phyloP scores from a whole-genome alignment of 352 stramenopile species.

The Globisporangium polare region DNA sequence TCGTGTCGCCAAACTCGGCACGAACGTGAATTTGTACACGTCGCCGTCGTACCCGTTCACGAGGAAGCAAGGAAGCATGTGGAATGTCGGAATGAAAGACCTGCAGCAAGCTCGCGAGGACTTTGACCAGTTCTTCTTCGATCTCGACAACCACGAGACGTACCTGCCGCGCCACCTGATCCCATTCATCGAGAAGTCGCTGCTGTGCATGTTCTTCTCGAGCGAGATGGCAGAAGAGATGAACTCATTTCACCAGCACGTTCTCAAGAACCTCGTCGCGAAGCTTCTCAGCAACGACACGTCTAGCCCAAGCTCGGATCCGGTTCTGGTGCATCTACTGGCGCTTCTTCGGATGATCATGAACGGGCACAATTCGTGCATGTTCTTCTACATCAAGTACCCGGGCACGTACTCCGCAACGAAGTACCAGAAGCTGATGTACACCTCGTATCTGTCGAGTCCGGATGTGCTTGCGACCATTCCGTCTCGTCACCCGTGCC shows the following conservation, averaged over 20 bases:
- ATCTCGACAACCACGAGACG: constrained; percentile 34
- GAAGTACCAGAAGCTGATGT: constrained; percentile 68
- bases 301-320: constrained; percentile 3
- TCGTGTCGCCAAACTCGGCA: constrained; percentile 64
- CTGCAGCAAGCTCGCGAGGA: constrained; percentile 56
- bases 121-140: constrained; percentile 75
- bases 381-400: constrained; percentile 87
- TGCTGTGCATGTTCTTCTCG: constrained; percentile 63
- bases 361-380: constrained; percentile 69
- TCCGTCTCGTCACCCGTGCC: constrained; percentile 61
- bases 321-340: constrained; percentile 42
- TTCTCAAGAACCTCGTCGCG: constrained; percentile 72
- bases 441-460: constrained; percentile 68
- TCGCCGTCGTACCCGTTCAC: constrained; percentile 78
- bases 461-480: constrained; percentile 50
- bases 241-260: constrained; percentile 74
- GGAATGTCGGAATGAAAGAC: constrained; percentile 62
- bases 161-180: constrained; percentile 58
- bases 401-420: constrained; percentile 47
- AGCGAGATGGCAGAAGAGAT: constrained; percentile 75
- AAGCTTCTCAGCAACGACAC: constrained; percentile 52
- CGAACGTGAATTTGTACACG: constrained; percentile 72
- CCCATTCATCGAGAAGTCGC: constrained; percentile 70
- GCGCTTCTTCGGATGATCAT: constrained; percentile 73
- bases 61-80: constrained; percentile 66